Conservation (phyloP, 2,329 filamentous ascomycete genomes). For the Pseudogymnoascus sp. region DNA sequence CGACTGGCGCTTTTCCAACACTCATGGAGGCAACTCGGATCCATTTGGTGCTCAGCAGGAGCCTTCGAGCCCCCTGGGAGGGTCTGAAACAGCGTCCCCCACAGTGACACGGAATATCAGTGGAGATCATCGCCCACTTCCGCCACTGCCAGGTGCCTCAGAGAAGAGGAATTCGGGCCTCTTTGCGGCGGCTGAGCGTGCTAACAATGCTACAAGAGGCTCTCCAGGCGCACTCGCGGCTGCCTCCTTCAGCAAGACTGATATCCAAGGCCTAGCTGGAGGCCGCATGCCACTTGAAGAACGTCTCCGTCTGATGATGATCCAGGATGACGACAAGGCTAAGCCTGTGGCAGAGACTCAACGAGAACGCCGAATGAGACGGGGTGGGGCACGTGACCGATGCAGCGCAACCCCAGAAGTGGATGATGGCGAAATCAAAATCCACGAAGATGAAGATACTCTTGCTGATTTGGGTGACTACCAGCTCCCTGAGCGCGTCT, state of each 20-base stretch:
- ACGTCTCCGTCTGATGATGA: constrained; percentile 79
- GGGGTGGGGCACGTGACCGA: constrained; percentile 45
- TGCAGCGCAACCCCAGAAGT: constrained; percentile 25
- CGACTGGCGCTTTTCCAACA: constrained; percentile 77
- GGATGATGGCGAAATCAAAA: constrained; percentile 24
- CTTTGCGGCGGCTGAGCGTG: constrained; percentile 64
- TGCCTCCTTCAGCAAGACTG: constrained; percentile 62
- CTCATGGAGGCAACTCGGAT: constrained; percentile 16
- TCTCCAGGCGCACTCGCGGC: constrained; percentile 65
- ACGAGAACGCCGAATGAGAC: constrained; percentile 60
- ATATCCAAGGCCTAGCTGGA: constrained; percentile 68
- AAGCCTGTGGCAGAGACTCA: constrained; percentile 58
- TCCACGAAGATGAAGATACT: constrained; percentile 51
- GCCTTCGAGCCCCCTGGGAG: constrained; percentile 50
- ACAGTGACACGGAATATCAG: constrained; percentile 54
- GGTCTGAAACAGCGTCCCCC: constrained; percentile 21
- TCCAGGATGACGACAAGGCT: constrained; percentile 54
- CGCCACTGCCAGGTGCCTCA: constrained; percentile 66
- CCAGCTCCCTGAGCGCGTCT: constrained; percentile 69
- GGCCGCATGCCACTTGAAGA: constrained; percentile 79
- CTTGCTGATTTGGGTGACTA: constrained; percentile 55
- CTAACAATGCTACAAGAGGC: constrained; percentile 56
- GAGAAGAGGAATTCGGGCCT: constrained; percentile 39
- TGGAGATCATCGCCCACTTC: constrained; percentile 74
- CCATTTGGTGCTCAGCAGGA: constrained; percentile 19